Conservation (phyloP, 768 basidiomycete genomes). For the Lyophyllum decastes region DNA sequence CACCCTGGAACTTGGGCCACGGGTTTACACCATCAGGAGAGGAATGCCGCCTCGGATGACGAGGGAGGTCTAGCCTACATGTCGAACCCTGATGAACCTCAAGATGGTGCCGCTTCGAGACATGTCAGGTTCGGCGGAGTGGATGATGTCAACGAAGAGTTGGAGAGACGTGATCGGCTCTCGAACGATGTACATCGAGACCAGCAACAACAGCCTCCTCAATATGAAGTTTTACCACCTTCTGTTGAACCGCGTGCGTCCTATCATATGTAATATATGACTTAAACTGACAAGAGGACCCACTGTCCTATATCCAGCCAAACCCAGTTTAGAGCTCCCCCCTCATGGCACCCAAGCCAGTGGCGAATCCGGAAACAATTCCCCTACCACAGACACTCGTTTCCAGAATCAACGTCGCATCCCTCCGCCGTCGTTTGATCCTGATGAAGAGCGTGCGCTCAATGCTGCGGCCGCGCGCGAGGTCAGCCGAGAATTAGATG, state of each 20-base stretch:
- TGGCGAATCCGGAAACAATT: not conserved
- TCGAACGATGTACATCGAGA: not conserved
- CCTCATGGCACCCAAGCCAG: not conserved
- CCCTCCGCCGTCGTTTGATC: conserved; percentile 38
- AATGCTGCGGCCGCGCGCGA: conserved; percentile 72
- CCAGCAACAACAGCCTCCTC: conserved; percentile 12
- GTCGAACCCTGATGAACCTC: conserved; percentile 25
- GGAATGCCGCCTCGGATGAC: conserved; percentile 25
- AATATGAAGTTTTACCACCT: conserved; percentile 11
- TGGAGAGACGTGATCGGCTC: conserved; percentile 24
- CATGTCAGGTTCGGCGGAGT: conserved; percentile 48
- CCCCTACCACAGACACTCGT: conserved; percentile 8
- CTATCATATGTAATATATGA: not conserved
- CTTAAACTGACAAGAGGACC: not conserved
- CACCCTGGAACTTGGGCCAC: too few species aligned
- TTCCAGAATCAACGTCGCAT: conserved; percentile 27
- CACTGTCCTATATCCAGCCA: not conserved
- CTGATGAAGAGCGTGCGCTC: conserved; percentile 50
- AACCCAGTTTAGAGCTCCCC: not conserved
- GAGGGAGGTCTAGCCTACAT: conserved; percentile 42
- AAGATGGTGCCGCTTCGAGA: conserved; percentile 16
- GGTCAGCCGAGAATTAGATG: conserved; percentile 64
- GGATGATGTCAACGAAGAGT: conserved; percentile 38
- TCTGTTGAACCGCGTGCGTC: conserved; percentile 2
- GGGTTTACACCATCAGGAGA: conserved; percentile 25